Percentiles rank a stretch among this genome's conserved stretches.
Evolutionary conservation across 2,329 filamentous ascomycete species (phyloP).

Genomic region (Aspergillus neotritici): DNA sequence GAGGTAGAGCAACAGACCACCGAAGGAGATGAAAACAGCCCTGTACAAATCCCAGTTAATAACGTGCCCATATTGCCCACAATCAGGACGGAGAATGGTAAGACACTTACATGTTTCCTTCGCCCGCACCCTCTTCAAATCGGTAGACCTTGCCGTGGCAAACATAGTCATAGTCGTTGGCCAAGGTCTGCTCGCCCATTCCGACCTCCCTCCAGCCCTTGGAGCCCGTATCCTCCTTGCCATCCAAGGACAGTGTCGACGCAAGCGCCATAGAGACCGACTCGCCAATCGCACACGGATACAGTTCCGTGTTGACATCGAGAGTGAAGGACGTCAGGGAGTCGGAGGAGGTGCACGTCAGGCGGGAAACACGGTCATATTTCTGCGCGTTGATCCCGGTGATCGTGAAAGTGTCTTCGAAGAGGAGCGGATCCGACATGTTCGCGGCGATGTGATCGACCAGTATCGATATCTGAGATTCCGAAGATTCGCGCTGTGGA

Average conservation of each 20-base stretch:
- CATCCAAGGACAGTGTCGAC: slow-evolving; percentile 80
- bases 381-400: slow-evolving; percentile 74
- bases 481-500: no score
- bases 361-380: slow-evolving; percentile 90
- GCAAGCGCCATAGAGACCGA: slow-evolving; percentile 75
- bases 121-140: slow-evolving; percentile 53
- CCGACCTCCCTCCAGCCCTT: slow-evolving; percentile 70
- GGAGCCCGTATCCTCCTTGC: slow-evolving; percentile 64
- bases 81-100: neutral
- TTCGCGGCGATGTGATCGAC: slow-evolving; percentile 36
- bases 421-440: slow-evolving; percentile 83
- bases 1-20: slow-evolving; percentile 81
- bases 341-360: slow-evolving; percentile 71
- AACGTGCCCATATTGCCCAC: neutral
- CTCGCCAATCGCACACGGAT: slow-evolving; percentile 69
- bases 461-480: neutral
- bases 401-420: slow-evolving; percentile 85
- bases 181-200: slow-evolving; percentile 53
- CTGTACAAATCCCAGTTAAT: slow-evolving; percentile 45
- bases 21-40: slow-evolving; percentile 91
- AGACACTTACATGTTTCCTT: slow-evolving; percentile 72
- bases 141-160: slow-evolving; percentile 50
- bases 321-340: slow-evolving; percentile 71
- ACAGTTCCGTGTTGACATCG: slow-evolving; percentile 92
- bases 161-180: slow-evolving; percentile 49